phyloP scores from a whole-genome alignment of 176 grass and related monocot species.

The Hyparrhenia diplandra region DNA sequence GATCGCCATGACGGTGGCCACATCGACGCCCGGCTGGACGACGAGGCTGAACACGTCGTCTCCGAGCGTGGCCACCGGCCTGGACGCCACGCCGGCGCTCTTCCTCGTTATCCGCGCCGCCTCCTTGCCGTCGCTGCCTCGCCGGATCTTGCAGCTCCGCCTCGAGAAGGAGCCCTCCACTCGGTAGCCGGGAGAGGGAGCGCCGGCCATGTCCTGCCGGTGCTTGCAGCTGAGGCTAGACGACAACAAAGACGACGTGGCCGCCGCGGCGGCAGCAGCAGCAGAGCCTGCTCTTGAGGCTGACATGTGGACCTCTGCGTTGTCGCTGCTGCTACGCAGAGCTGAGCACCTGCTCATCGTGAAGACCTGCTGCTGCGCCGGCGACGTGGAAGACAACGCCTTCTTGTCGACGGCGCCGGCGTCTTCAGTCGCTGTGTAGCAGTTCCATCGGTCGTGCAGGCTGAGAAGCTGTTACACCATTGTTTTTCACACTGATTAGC shows the following conservation, averaged over 20 bases:
- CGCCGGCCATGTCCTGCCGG: neutral
- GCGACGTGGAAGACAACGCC: neutral
- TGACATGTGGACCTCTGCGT: conserved; percentile 57
- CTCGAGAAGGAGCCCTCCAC: conserved; percentile 58
- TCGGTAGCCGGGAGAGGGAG: conserved; percentile 34
- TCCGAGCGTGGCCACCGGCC: conserved; percentile 42
- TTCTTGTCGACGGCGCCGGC: neutral
- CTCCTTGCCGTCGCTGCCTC: conserved; percentile 39
- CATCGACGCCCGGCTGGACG: conserved; percentile 52
- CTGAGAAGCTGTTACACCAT: conserved; percentile 52
- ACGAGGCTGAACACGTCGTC: conserved; percentile 91
- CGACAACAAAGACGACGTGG: neutral
- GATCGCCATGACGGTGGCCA: conserved; percentile 64
- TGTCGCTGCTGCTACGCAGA: conserved; percentile 44
- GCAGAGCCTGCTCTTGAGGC: neutral
- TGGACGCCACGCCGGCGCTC: conserved; percentile 12
- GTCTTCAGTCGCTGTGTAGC: conserved; percentile 44
- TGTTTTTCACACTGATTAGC: neutral
- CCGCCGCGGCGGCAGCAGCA: neutral
- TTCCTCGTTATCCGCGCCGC: conserved; percentile 55
- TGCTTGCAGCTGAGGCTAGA: conserved; percentile 3
- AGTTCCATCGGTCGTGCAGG: conserved; percentile 81
- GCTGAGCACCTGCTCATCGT: conserved; percentile 54
- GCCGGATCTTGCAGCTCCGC: conserved; percentile 63
- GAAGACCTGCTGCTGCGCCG: conserved; percentile 36